A percentile compares a stretch with the other conserved stretches of the same genome.
These are phyloP conservation scores for Neurospora discreta DNA, from an alignment of 495 filamentous ascomycete species.

Conservation along the genomic window DNA sequence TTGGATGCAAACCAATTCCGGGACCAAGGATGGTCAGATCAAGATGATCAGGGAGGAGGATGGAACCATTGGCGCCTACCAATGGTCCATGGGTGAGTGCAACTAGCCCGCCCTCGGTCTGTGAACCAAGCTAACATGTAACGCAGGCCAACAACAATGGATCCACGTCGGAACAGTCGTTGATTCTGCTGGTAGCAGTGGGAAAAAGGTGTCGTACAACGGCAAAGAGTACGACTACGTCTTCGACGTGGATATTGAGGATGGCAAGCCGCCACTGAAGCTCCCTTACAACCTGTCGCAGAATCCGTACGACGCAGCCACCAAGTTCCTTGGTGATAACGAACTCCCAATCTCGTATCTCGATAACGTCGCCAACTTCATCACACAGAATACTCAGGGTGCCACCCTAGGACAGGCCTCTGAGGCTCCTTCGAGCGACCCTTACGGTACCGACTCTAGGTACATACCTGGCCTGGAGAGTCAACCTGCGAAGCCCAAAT, in stretches of 20 bases:
- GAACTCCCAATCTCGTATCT: constrained; percentile 83
- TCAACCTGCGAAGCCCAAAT: constrained; percentile 39
- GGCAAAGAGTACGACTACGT: constrained; percentile 96
- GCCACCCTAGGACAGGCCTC: constrained; percentile 55
- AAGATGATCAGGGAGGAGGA: constrained; percentile 77
- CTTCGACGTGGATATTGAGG: constrained; percentile 95
- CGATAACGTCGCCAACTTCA: constrained; percentile 91
- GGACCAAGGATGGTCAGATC: constrained; percentile 88
- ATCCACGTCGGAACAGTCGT: constrained; percentile 87
- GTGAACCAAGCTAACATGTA: constrained; percentile 3
- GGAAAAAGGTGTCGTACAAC: constrained; percentile 55
- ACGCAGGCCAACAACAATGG: constrained; percentile 47
- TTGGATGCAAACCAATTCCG: constrained; percentile 66
- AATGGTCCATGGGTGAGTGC: constrained; percentile 52
- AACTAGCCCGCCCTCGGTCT: neutral
- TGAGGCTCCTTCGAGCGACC: constrained; percentile 43
- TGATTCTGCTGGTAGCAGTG: constrained; percentile 72
- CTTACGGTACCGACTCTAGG: constrained; percentile 65
- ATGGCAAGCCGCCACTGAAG: constrained; percentile 88
- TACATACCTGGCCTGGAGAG: constrained; percentile 62
- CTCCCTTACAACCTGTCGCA: constrained; percentile 86
- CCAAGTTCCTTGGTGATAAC: constrained; percentile 84
- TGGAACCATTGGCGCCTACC: constrained; percentile 68
- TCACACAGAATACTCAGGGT: constrained; percentile 78
- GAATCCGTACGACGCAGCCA: constrained; percentile 87